Base-by-base conservation (phyloP, 352 stramenopile genomes). In the Pythium sukuiense region DNA sequence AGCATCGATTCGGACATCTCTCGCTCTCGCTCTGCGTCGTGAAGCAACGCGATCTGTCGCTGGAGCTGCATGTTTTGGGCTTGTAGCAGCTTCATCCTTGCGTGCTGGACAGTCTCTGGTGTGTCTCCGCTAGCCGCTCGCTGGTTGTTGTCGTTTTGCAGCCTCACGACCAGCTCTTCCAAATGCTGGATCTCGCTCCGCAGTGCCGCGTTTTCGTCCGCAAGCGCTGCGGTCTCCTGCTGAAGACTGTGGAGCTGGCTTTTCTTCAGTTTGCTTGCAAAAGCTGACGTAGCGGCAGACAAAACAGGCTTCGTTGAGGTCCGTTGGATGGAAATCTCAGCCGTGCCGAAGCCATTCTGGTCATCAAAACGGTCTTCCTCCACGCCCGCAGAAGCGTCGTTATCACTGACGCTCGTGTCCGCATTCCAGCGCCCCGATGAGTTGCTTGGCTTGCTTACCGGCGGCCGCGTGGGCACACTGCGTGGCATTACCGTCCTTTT, bases 11-110 rank as follows among this genome's bases (percentile, higher is more conserved):
- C 76, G 2, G 69, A 62, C 35, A 76, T 72, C n/a, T 84, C 66
- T 12, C 59, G 74, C 2, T 66, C 71, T 2, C 58, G 30, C 16
- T 81, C 57, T 1, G 77, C 76, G 41, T 80, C 69, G 53, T 88
- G 74, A 2, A 87, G 52, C 12, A 90, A 26, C 5, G 53, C 52
- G 29, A 90, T 48, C 55, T 90, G 77, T 8, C 81, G 73, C 48
- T 81, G 76, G 5, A 90, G 76, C 59, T 90, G 81, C 30, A 87
- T n/a, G 52, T 90, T 88, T 56, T 90, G 81, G 6, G 77, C 72
- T 58, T 85, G 73, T 1, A 87, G 33, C 5, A 87, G 52, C 30
- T 70, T 74, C 60, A 86, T 78, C 33, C 72, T 69, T 0, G 43
- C 59, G 18, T 39, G 18, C n/a, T 63, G 59, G 16, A 55, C 6